Evolutionary conservation across 192 early-diverging fungal genomes (phyloP).

Genomic region (Tieghemiomyces parasiticus): DNA sequence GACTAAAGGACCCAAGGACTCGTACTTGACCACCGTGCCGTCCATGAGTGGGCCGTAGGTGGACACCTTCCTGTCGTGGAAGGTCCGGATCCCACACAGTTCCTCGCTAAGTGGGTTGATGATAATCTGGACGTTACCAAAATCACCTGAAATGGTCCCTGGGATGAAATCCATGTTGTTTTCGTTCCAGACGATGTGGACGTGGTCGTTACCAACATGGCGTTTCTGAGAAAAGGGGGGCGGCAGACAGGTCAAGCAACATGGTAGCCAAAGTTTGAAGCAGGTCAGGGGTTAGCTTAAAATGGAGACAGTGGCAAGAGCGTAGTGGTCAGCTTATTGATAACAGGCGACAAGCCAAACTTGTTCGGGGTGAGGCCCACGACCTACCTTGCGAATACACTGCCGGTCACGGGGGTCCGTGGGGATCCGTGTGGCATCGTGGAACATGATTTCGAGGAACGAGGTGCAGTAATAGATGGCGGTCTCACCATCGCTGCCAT

Average conservation of each 20-base stretch:
- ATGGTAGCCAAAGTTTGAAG: neutral
- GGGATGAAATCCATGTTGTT: slow-evolving; percentile 71
- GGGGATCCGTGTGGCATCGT: slow-evolving; percentile 81
- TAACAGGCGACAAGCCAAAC: neutral
- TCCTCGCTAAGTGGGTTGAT: slow-evolving; percentile 67
- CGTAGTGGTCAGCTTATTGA: neutral
- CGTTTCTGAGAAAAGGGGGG: slow-evolving; percentile 71
- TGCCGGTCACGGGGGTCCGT: slow-evolving; percentile 63
- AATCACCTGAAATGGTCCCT: slow-evolving; percentile 91
- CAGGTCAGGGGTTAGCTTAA: neutral
- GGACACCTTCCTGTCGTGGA: slow-evolving; percentile 48
- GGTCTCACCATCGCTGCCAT: slow-evolving; percentile 51
- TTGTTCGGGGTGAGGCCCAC: no score
- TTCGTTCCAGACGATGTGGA: slow-evolving; percentile 98
- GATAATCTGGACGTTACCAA: slow-evolving; percentile 90
- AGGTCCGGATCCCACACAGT: slow-evolving; percentile 33
- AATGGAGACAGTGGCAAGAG: neutral
- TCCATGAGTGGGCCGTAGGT: slow-evolving; percentile 78
- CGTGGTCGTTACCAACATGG: slow-evolving; percentile 97
- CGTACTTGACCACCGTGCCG: slow-evolving; percentile 61
- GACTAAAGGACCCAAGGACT: slow-evolving; percentile 58
- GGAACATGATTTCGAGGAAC: slow-evolving; percentile 78
- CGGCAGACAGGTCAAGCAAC: neutral
- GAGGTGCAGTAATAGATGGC: slow-evolving; percentile 79
- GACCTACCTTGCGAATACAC: slow-evolving; percentile 78